Conservation (phyloP, 2,329 filamentous ascomycete genomes). For the Fusarium sambucinum region DNA sequence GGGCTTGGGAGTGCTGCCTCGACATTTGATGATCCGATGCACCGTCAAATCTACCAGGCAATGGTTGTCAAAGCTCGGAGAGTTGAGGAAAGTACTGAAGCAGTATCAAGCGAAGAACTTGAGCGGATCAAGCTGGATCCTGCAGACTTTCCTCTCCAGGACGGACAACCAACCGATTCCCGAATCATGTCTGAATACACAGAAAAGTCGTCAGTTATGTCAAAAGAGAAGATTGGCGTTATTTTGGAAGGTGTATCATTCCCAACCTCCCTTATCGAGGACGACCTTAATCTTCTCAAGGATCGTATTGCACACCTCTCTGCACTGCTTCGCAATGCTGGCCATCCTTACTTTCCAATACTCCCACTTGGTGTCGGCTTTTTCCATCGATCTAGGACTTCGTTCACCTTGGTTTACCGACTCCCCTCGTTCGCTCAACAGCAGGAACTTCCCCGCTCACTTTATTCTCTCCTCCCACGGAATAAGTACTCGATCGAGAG, state of each 20-base stretch:
- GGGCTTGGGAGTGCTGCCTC: neutral
- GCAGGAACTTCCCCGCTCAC: neutral
- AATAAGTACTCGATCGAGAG: neutral
- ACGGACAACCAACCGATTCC: fast-evolving
- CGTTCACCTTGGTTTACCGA: neutral
- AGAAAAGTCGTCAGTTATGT: neutral
- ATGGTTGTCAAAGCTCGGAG: neutral
- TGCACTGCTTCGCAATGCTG: neutral
- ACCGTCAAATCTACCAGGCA: neutral
- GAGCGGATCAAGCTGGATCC: neutral
- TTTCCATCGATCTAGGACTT: neutral
- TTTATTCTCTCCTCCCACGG: neutral
- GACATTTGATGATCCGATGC: neutral
- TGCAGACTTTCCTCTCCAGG: neutral
- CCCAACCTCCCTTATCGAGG: neutral
- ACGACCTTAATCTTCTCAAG: neutral
- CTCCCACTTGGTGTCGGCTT: neutral
- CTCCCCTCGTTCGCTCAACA: neutral
- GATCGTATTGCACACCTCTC: neutral
- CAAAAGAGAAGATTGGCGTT: neutral
- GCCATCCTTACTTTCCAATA: neutral
- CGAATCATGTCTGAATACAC: neutral
- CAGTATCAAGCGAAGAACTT: neutral
- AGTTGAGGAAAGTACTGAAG: neutral
- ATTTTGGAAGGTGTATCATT: neutral